Evolutionary conservation across 2,329 filamentous ascomycete species (phyloP), one percentile per base, ranked within the genome.

Genomic region (Cadophora sp.): DNA sequence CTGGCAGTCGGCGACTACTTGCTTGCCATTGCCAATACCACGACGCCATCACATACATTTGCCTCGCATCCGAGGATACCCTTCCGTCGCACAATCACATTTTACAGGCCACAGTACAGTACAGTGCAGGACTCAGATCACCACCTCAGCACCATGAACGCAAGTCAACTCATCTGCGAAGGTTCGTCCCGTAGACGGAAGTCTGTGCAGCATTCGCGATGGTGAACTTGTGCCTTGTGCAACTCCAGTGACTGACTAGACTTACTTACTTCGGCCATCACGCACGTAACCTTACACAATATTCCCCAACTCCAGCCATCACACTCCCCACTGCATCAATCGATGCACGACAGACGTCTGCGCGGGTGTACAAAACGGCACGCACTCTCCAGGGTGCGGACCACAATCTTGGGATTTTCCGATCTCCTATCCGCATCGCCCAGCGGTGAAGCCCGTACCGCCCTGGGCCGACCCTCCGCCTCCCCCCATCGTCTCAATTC

Each of bases 361-460:
- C 26, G 50, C 27, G 24, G 40, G 6, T 27, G 58, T 40, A 63
- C 43, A 31, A 61, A 53, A 62, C 67, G 60, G 62, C 67, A 71
- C 22, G 62, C 68, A 71, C 22, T 59, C 68, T 61, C 65, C 64
- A 66, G 68, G 66, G 58, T 67, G 53, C 59, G 58, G 64, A 64
- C 51, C 48, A 61, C 31, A 48, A 31, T 40, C 51, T 56, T 68
- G 46, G 62, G 58, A 68, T 29, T 62, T 4, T 34, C 16, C 16
- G 59, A 48, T 62, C 59, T 22, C 51, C 22, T 63, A 40, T 56
- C 60, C 58, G 14, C 40, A 63, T 50, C 26, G 59, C 62, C 56
- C 64, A 64, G 62, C 62, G 67, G 60, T 65, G 66, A 58, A 55
- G 27, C 19, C 62, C 29, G 60, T 53, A 58, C 59, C 48, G 59